phyloP scores from a whole-genome alignment of 768 basidiomycete genomes.

The Solioccasus polychromus region DNA sequence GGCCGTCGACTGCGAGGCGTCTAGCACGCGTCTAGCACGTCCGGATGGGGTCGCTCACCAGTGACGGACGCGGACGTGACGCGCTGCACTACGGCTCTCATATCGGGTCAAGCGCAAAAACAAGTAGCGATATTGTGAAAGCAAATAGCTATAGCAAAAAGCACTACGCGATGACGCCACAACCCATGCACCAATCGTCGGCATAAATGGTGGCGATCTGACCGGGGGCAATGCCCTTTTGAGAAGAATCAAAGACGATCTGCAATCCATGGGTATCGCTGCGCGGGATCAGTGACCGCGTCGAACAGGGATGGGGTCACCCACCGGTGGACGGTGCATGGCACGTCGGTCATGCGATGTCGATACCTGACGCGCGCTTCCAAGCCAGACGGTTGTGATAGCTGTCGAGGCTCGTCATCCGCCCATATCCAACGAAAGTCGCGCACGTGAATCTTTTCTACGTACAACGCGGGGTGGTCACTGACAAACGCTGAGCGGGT shows the following conservation, averaged over 20 bases:
- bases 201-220: constrained; percentile 78
- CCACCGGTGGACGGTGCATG: constrained; percentile 53
- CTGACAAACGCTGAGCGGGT: constrained; percentile 33
- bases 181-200: constrained; percentile 79
- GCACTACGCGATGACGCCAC: constrained; percentile 57
- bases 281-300: constrained; percentile 7
- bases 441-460: constrained; percentile 35
- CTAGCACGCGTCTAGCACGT: neutral
- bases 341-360: constrained; percentile 60
- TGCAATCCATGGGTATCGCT: constrained; percentile 27
- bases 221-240: constrained; percentile 72
- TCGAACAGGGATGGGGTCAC: constrained; percentile 12
- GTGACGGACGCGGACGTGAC: constrained; percentile 83
- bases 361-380: constrained; percentile 57
- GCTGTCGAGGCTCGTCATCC: constrained; percentile 46
- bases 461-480: constrained; percentile 57
- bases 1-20: constrained; percentile 62
- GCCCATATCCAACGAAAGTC: constrained; percentile 80
- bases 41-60: constrained; percentile 42
- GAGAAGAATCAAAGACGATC: constrained; percentile 55
- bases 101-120: constrained; percentile 26
- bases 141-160: neutral
- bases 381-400: constrained; percentile 45
- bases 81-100: constrained; percentile 86
- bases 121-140: neutral